These are phyloP conservation scores for Bipolaris zeicola DNA, from an alignment of 2,329 filamentous ascomycete species.

Conservation along the genomic window DNA sequence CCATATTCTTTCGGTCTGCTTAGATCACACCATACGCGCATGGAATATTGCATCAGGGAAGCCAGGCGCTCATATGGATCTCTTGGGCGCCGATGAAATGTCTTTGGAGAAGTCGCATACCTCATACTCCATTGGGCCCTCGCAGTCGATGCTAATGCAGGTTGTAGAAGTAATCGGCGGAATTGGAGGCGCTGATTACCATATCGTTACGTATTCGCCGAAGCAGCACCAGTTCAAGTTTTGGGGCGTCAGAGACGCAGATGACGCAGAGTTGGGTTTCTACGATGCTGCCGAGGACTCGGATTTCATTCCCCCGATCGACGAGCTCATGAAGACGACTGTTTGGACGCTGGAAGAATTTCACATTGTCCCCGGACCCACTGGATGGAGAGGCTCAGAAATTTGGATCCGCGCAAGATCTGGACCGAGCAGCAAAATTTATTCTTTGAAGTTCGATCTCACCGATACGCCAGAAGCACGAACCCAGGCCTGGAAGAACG, in stretches of 20 bases:
- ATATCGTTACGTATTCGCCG: constrained; percentile 84
- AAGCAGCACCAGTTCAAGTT: constrained; percentile 93
- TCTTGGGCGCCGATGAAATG: constrained; percentile 65
- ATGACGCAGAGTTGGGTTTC: constrained; percentile 63
- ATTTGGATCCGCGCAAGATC: constrained; percentile 60
- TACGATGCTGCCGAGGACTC: constrained; percentile 71
- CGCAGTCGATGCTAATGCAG: constrained; percentile 76
- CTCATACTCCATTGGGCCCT: constrained; percentile 78
- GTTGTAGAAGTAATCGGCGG: constrained; percentile 65
- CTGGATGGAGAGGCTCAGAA: constrained; percentile 49
- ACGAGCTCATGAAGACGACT: constrained; percentile 57
- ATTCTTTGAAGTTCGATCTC: constrained; percentile 76
- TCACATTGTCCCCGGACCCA: constrained; percentile 45
- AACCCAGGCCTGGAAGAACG: constrained; percentile 67
- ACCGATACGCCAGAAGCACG: constrained; percentile 67
- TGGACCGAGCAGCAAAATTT: constrained; percentile 64
- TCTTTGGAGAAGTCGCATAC: constrained; percentile 68
- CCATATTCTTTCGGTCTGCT: constrained; percentile 76
- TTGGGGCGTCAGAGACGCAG: constrained; percentile 74
- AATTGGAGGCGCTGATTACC: constrained; percentile 58
- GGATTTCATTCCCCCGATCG: constrained; percentile 67
- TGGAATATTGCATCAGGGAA: constrained; percentile 88
- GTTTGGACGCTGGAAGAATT: constrained; percentile 59
- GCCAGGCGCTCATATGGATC: constrained; percentile 75
- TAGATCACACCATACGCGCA: constrained; percentile 86